phyloP scores from a whole-genome alignment of 116 monocot species.

The Thalassia testudinum region DNA sequence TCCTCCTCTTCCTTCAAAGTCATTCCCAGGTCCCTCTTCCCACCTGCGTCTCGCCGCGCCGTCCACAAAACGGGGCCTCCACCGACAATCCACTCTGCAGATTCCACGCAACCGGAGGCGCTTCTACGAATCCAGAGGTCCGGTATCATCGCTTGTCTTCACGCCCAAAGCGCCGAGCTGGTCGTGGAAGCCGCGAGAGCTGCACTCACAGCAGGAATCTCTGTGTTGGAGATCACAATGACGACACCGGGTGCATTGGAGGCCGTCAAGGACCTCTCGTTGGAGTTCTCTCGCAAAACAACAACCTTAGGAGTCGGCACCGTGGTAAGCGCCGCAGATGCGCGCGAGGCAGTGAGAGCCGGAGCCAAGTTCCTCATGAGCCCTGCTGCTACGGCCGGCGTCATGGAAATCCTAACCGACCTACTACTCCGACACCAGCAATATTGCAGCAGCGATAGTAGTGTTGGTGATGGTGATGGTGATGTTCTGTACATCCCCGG shows the following conservation, averaged over 20 bases:
- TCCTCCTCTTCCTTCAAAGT: background rate
- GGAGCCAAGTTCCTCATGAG: slow-evolving; percentile 91
- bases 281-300: background rate
- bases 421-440: too few species aligned
- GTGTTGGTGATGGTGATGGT: background rate
- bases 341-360: slow-evolving; percentile 45
- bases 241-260: background rate
- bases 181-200: slow-evolving; percentile 75
- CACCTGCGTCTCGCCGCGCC: background rate
- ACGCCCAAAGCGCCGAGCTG: slow-evolving; percentile 36
- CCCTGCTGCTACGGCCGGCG: slow-evolving; percentile 58
- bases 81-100: background rate
- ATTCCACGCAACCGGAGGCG: too few species aligned
- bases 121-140: slow-evolving; percentile 31
- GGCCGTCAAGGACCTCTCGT: background rate
- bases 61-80: background rate
- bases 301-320: slow-evolving; percentile 46
- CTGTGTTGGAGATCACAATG: slow-evolving; percentile 25
- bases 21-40: background rate
- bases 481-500: slow-evolving; percentile 87
- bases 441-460: too few species aligned
- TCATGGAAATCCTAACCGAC: slow-evolving; percentile 12
- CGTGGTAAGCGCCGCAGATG: slow-evolving; percentile 55
- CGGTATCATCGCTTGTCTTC: slow-evolving; percentile 69
- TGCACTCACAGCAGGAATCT: slow-evolving; percentile 56